phyloP scores from a whole-genome alignment of 139 green algal genomes.

The Coelastrella sp. region DNA sequence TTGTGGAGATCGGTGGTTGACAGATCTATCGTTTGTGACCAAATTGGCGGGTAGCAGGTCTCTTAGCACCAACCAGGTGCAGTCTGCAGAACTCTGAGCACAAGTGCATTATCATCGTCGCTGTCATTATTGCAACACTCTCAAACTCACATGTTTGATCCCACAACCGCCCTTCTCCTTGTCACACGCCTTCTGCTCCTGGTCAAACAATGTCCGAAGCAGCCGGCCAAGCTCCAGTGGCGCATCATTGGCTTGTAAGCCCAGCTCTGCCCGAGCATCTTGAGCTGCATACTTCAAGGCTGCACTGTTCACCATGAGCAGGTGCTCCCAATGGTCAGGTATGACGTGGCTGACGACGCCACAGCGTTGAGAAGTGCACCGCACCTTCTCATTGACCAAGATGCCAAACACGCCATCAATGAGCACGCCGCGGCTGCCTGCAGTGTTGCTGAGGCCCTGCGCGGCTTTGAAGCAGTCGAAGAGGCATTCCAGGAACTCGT shows the following conservation, averaged over 20 bases:
- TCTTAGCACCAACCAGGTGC: no score
- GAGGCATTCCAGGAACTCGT: constrained; percentile 59
- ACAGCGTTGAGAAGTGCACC: neutral
- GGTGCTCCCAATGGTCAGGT: constrained; percentile 62
- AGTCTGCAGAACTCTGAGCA: no score
- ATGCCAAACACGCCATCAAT: constrained; percentile 65
- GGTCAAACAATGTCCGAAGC: constrained; percentile 55
- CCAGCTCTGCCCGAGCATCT: neutral
- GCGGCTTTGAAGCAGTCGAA: constrained; percentile 54
- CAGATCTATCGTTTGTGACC: no score
- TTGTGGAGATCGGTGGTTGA: no score
- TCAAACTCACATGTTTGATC: neutral
- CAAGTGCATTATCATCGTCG: no score
- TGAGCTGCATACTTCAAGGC: constrained; percentile 30
- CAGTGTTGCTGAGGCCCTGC: constrained; percentile 4
- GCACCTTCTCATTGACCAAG: constrained; percentile 58
- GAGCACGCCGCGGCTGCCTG: constrained; percentile 41
- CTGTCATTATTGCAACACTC: no score
- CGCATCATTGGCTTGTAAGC: neutral
- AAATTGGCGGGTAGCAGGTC: no score
- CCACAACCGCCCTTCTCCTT: constrained; percentile 67
- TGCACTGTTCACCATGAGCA: constrained; percentile 56
- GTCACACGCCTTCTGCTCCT: constrained; percentile 73
- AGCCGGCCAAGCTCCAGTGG: constrained; percentile 32
- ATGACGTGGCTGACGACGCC: constrained; percentile 53